phyloP scores from a whole-genome alignment of 106 monocot genomes.

The Iris macrosiphon region DNA sequence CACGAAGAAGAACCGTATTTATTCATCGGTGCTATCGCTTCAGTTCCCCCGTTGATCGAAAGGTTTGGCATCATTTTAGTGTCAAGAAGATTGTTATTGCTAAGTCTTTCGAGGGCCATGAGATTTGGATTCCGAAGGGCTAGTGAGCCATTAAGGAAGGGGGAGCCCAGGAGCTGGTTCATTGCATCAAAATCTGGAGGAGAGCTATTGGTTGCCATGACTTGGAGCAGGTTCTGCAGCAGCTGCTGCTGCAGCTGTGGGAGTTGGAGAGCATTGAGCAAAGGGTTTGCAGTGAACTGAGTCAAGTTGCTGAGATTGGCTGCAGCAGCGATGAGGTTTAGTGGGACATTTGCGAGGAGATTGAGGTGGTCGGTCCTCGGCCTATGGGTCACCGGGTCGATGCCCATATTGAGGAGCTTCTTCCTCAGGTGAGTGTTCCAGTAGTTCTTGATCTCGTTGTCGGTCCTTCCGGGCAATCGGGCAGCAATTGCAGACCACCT shows the following conservation, averaged over 20 bases:
- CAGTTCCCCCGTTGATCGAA: neutral
- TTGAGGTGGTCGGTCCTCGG: slow-evolving; percentile 2
- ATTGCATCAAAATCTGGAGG: neutral
- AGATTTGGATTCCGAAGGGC: neutral
- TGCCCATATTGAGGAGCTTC: slow-evolving; percentile 7
- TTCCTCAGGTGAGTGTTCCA: slow-evolving; percentile 44
- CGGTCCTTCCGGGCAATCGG: slow-evolving; percentile 25
- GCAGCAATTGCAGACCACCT: slow-evolving; percentile 43
- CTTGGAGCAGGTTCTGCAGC: slow-evolving; percentile 5
- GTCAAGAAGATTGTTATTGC: no score
- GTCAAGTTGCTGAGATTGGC: no score
- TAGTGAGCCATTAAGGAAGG: neutral
- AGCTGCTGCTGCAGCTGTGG: slow-evolving; percentile 9
- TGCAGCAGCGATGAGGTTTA: slow-evolving; percentile 14
- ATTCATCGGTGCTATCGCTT: neutral
- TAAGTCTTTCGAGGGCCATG: no score
- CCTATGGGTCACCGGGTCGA: slow-evolving; percentile 1
- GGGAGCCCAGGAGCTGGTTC: neutral
- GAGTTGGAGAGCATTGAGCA: slow-evolving; percentile 7
- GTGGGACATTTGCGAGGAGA: neutral
- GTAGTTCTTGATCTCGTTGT: slow-evolving; percentile 56
- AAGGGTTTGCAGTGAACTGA: neutral
- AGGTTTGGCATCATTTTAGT: no score
- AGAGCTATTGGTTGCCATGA: neutral
- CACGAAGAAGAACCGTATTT: neutral